These are phyloP conservation scores for Phytophthora meadii DNA, from an alignment of 352 stramenopile species.

Conservation along the genomic window DNA sequence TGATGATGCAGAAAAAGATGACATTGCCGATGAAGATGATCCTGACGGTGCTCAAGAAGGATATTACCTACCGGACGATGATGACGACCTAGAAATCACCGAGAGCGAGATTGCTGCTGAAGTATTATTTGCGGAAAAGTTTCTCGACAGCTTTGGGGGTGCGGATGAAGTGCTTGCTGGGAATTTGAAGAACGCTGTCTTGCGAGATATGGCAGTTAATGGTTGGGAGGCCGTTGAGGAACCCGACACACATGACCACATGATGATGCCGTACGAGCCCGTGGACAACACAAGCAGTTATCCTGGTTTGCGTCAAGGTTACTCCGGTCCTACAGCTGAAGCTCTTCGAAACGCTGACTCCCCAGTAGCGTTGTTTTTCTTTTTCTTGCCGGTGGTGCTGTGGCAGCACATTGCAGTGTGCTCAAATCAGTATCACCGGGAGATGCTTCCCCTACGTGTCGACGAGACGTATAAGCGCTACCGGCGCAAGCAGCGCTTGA, in stretches of 20 bases:
- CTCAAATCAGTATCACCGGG: constrained; percentile 22
- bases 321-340: too few species aligned
- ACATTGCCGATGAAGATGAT: too few species aligned
- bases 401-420: neutral
- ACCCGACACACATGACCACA: constrained; percentile 2
- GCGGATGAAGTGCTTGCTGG: constrained; percentile 14
- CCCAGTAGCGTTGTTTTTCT: too few species aligned
- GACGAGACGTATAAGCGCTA: constrained; percentile 13
- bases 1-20: too few species aligned
- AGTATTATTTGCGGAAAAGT: constrained; percentile 15
- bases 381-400: too few species aligned
- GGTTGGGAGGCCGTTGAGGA: constrained; percentile 17
- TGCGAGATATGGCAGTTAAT: constrained; percentile 5
- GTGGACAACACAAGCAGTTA: too few species aligned
- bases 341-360: too few species aligned
- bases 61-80: too few species aligned
- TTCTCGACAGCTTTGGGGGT: constrained; percentile 10
- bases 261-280: too few species aligned
- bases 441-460: constrained; percentile 7
- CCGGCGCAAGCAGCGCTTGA: constrained; percentile 1
- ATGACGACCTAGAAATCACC: constrained; percentile 8
- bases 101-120: constrained; percentile 6
- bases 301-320: too few species aligned
- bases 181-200: constrained; percentile 13
- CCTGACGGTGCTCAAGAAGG: too few species aligned